Conservation (phyloP, 441 rosid species). For the Croton setiger region DNA sequence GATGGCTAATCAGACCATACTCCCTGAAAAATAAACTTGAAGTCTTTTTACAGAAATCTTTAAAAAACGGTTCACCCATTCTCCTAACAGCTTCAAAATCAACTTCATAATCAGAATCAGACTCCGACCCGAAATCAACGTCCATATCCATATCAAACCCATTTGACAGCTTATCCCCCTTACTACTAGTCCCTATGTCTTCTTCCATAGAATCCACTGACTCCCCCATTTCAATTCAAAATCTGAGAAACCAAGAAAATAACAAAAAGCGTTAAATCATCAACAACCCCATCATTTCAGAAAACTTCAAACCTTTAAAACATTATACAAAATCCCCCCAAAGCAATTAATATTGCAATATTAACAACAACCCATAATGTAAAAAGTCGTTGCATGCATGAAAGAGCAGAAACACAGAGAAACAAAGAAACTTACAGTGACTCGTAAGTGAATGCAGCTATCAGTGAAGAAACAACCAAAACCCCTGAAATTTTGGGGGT, state of each 20-base stretch:
- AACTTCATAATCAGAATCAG: slow-evolving; percentile 10
- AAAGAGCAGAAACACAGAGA: background rate
- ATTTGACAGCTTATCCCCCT: slow-evolving; percentile 24
- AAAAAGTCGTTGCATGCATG: background rate
- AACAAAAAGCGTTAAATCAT: background rate
- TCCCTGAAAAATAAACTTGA: slow-evolving; percentile 52
- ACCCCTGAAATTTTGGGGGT: background rate
- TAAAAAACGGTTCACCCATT: slow-evolving; percentile 44
- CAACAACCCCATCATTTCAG: background rate
- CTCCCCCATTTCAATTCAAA: slow-evolving; percentile 27
- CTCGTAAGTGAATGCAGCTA: background rate
- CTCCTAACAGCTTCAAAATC: slow-evolving; percentile 32
- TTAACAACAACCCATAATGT: background rate
- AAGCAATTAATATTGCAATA: background rate
- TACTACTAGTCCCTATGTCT: slow-evolving; percentile 25
- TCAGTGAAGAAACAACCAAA: background rate
- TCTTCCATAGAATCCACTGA: slow-evolving; percentile 21
- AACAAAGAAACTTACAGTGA: background rate
- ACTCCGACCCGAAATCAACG: slow-evolving; percentile 9
- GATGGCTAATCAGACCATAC: slow-evolving; percentile 79
- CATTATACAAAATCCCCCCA: background rate
- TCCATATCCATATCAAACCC: slow-evolving; percentile 37
- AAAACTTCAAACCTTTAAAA: background rate
- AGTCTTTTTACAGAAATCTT: slow-evolving; percentile 56
- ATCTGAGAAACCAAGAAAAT: slow-evolving; percentile 18